phyloP scores from a whole-genome alignment of 768 basidiomycete genomes.

The Wakefieldia striispora region DNA sequence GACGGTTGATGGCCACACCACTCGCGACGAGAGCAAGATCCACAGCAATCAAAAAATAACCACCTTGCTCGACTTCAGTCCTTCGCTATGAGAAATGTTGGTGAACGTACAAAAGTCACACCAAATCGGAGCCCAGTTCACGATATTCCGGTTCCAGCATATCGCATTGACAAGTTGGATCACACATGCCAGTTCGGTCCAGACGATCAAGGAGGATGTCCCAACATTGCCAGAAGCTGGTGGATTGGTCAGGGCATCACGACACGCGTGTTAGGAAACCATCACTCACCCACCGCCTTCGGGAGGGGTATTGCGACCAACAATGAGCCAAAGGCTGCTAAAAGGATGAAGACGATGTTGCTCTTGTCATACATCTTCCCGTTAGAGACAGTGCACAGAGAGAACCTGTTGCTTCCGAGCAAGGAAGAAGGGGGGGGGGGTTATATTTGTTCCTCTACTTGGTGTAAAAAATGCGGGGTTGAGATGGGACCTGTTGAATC shows the following conservation, averaged over 20 bases:
- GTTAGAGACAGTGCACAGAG: not conserved
- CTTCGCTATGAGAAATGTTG: not conserved
- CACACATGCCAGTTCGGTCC: slow-evolving; percentile 29
- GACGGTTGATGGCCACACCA: slow-evolving; percentile 47
- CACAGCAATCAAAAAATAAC: slow-evolving; percentile 34
- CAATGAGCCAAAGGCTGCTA: slow-evolving; percentile 41
- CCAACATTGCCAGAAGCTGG: slow-evolving; percentile 30
- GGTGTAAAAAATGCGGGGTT: not conserved
- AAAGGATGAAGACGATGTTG: slow-evolving; percentile 25
- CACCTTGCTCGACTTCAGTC: slow-evolving; percentile 9
- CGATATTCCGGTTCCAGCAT: slow-evolving; percentile 35
- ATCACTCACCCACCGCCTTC: slow-evolving; percentile 51
- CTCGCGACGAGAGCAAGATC: slow-evolving; percentile 38
- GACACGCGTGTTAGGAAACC: not conserved
- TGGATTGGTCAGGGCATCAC: not conserved
- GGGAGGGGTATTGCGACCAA: slow-evolving; percentile 44
- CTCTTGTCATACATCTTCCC: slow-evolving; percentile 5
- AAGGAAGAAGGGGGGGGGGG: not conserved
- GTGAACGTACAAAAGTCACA: slow-evolving; percentile 52
- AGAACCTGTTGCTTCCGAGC: not conserved
- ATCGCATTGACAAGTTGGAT: slow-evolving; percentile 35
- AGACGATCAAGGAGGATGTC: slow-evolving; percentile 33
- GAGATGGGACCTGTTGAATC: not conserved
- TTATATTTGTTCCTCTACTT: not conserved
- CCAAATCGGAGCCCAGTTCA: slow-evolving; percentile 41